Evolutionary conservation across 805 yeast species (phyloP), one percentile per base, ranked within the genome.

Genomic region (Candida succiphila): DNA sequence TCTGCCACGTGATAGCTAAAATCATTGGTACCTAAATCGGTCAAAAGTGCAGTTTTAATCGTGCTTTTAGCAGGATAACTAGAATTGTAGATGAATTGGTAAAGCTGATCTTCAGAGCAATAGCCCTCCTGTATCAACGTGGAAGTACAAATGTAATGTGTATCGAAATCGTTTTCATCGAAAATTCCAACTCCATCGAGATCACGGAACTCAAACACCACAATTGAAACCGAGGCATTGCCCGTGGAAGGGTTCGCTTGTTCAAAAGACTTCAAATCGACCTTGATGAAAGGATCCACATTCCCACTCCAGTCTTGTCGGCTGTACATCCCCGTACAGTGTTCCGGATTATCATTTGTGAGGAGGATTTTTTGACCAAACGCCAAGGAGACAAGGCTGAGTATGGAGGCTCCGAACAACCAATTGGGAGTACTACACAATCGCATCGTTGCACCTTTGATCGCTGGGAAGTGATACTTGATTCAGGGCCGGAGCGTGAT

Each of bases 261-360:
- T 16, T 38, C 45, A 33, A 48, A 52, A 13, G 42, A 37, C 29
- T 49, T 42, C 35, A 75, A 42, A 34, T 71, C 67, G 30, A 68
- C 69, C 30, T 66, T 69, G 42, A 72, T 74, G 54, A 56, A 69
- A 5, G 94, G 87, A 38, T 74, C 78, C 8, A 63, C 57, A 18
- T 68, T 65, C 24, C 98, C 98, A 31, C 86, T 81, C 88, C 94
- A 84, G 49, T 88, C 94, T 30, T 73, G 65, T 45, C 77, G 78
- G 36, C 88, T 72, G 59, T 89, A 89, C 77, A 89, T 80, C 24
- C 98, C 98, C 4, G 87, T 69, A 54, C 98, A 89, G 18, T 74
- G 73, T 48, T 84, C 92, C 14, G 78, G 64, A 31, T 70, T 59
- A 9, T 48, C 56, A 13, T 69, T 54, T 30, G 69, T 67, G 41